Evolutionary conservation across 2,329 filamentous ascomycete species (phyloP).

Genomic region (Colletotrichum sp.): DNA sequence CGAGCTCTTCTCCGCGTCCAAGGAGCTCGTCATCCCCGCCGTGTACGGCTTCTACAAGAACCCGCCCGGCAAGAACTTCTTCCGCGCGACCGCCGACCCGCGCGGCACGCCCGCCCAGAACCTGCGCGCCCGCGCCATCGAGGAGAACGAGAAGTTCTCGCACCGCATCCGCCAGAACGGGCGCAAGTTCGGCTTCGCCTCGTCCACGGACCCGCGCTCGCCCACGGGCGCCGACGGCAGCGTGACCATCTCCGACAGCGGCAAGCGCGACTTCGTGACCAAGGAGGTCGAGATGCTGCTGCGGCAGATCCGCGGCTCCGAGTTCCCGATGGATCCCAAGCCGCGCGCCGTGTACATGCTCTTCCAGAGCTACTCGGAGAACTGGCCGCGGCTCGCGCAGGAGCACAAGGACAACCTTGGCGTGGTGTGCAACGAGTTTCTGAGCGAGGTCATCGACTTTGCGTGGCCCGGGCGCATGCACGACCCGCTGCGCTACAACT

Average conservation of each 20-base stretch:
- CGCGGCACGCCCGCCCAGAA: conserved; percentile 57
- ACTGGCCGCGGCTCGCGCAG: conserved; percentile 56
- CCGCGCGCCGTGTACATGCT: conserved; percentile 58
- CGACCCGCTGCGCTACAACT: conserved; percentile 52
- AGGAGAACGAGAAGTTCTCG: conserved; percentile 57
- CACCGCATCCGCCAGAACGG: conserved; percentile 53
- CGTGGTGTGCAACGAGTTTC: conserved; percentile 59
- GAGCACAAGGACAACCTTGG: conserved; percentile 60
- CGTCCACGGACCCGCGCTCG: conserved; percentile 17
- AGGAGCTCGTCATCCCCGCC: conserved; percentile 58
- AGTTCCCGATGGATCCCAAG: conserved; percentile 57
- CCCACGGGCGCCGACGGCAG: conserved; percentile 16
- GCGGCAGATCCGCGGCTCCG: conserved; percentile 55
- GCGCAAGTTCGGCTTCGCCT: conserved; percentile 50
- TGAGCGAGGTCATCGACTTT: conserved; percentile 55
- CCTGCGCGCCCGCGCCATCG: conserved; percentile 53
- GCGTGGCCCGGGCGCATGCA: conserved; percentile 57
- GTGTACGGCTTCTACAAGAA: conserved; percentile 62
- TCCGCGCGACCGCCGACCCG: conserved; percentile 52
- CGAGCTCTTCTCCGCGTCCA: conserved; percentile 56
- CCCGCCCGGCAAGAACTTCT: conserved; percentile 56
- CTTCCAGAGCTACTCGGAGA: conserved; percentile 57
- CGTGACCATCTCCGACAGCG: conserved; percentile 34
- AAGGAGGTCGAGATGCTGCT: conserved; percentile 54
- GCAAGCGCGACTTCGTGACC: conserved; percentile 53